A percentile compares a stretch with the other conserved stretches of the same genome.
Conservation (phyloP, 2,329 filamentous ascomycete species). For the Neonectria neomacrospora region DNA sequence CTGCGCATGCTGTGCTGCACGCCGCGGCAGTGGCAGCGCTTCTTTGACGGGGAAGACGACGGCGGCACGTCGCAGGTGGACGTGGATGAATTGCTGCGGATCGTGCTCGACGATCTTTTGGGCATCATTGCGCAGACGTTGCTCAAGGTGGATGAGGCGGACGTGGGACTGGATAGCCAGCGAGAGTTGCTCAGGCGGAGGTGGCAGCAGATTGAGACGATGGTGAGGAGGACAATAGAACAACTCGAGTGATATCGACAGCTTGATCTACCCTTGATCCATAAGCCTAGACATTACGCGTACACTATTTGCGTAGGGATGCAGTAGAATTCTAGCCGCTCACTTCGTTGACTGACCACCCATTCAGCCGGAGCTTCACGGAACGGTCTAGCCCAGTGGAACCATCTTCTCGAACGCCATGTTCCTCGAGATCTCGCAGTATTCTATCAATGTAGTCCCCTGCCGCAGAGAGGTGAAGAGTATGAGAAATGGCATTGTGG, state of each 20-base stretch:
- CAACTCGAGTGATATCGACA: conserved; percentile 22
- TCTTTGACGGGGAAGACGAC: conserved; percentile 55
- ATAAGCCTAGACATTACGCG: no score
- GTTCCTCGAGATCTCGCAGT: conserved; percentile 8
- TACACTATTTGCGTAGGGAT: no score
- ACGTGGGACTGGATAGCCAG: conserved; percentile 47
- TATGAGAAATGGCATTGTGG: conserved; percentile 19
- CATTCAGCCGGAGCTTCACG: conserved; percentile 5
- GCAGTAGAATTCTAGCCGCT: not conserved
- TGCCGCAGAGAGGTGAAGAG: conserved; percentile 20
- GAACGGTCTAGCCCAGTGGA: conserved; percentile 19
- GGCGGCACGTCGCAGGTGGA: conserved; percentile 57
- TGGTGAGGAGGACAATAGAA: conserved; percentile 51
- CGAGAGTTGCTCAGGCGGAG: conserved; percentile 52
- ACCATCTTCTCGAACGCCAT: conserved; percentile 15
- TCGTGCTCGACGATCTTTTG: conserved; percentile 53
- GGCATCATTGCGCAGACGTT: conserved; percentile 46
- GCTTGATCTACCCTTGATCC: not conserved
- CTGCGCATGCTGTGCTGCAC: conserved; percentile 53
- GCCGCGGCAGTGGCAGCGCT: conserved; percentile 53
- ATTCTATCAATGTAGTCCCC: conserved; percentile 23
- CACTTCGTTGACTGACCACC: conserved; percentile 10
- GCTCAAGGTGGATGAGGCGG: conserved; percentile 48
- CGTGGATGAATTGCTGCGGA: conserved; percentile 51
- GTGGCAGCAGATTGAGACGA: conserved; percentile 56